Evolutionary conservation across 169 alveolate genomes (phyloP).

Genomic region (Miamiensis avidus): DNA sequence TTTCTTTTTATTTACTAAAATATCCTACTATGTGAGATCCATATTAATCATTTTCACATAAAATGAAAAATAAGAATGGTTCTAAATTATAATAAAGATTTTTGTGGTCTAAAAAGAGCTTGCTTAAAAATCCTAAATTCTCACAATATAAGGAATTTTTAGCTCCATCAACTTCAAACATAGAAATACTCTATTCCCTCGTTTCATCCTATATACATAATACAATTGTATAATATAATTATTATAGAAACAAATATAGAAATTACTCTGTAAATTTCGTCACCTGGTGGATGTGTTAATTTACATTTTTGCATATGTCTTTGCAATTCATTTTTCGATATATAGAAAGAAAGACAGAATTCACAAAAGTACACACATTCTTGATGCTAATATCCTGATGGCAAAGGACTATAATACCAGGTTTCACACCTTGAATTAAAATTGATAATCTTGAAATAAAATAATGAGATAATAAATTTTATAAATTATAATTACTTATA

Average conservation of each 20-base stretch:
- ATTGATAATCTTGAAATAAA: conserved; percentile 62
- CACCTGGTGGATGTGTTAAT: conserved; percentile 75
- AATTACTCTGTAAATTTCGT: conserved; percentile 60
- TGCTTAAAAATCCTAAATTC: conserved; percentile 75
- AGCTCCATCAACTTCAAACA: conserved; percentile 75
- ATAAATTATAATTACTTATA: conserved; percentile 29
- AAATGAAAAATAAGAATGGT: conserved; percentile 76
- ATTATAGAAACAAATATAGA: background rate
- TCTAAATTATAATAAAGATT: conserved; percentile 82
- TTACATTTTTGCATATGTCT: conserved; percentile 66
- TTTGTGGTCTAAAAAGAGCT: conserved; percentile 84
- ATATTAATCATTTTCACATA: conserved; percentile 71
- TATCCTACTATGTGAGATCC: conserved; percentile 83
- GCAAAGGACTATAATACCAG: conserved; percentile 81
- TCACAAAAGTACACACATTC: conserved; percentile 75
- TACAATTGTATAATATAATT: background rate
- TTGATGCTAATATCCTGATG: conserved; percentile 56
- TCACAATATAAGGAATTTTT: conserved; percentile 76
- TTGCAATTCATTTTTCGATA: conserved; percentile 54
- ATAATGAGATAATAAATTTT: conserved; percentile 28
- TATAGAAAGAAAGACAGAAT: conserved; percentile 70
- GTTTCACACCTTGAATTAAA: conserved; percentile 37
- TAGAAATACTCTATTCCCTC: conserved; percentile 57
- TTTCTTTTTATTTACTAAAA: conserved; percentile 79
- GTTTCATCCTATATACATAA: conserved; percentile 43